Evolutionary conservation across 2,329 filamentous ascomycete genomes (phyloP).

Genomic region (Trichoderma aggressivum): DNA sequence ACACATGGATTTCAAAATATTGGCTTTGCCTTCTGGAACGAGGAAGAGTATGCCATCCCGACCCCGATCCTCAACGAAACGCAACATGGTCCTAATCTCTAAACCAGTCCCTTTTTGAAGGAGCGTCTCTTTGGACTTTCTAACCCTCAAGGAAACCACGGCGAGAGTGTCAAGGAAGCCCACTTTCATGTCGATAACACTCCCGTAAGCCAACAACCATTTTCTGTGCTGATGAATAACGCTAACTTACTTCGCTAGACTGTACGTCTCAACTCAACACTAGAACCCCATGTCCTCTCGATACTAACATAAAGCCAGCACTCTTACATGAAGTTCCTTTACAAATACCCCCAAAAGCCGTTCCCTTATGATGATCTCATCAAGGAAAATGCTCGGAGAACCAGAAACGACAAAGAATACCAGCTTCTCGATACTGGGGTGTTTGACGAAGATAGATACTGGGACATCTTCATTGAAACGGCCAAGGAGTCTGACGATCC

Average conservation of each 20-base stretch:
- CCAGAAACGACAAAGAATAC: slow-evolving; percentile 79
- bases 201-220: slow-evolving; percentile 48
- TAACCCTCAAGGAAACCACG: slow-evolving; percentile 95
- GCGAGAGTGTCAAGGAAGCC: slow-evolving; percentile 93
- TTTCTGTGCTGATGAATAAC: not conserved
- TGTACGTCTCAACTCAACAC: slow-evolving; percentile 34
- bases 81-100: slow-evolving; percentile 37
- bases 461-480: slow-evolving; percentile 96
- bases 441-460: slow-evolving; percentile 88
- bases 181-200: slow-evolving; percentile 97
- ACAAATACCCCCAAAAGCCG: slow-evolving; percentile 90
- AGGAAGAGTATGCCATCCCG: slow-evolving; percentile 68
- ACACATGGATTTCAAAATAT: slow-evolving; percentile 89
- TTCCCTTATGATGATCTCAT: slow-evolving; percentile 91
- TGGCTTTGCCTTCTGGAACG: slow-evolving; percentile 96
- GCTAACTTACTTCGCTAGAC: slow-evolving; percentile 36
- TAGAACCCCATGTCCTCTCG: not conserved
- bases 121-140: slow-evolving; percentile 93
- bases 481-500: slow-evolving; percentile 91
- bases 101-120: slow-evolving; percentile 77
- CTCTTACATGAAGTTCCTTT: slow-evolving; percentile 98
- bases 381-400: slow-evolving; percentile 75
- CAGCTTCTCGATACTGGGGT: slow-evolving; percentile 85
- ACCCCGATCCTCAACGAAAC: not conserved
- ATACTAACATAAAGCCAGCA: slow-evolving; percentile 53